Base-by-base conservation (phyloP, 176 grass and related monocot genomes). In the Oryza brachyantha region DNA sequence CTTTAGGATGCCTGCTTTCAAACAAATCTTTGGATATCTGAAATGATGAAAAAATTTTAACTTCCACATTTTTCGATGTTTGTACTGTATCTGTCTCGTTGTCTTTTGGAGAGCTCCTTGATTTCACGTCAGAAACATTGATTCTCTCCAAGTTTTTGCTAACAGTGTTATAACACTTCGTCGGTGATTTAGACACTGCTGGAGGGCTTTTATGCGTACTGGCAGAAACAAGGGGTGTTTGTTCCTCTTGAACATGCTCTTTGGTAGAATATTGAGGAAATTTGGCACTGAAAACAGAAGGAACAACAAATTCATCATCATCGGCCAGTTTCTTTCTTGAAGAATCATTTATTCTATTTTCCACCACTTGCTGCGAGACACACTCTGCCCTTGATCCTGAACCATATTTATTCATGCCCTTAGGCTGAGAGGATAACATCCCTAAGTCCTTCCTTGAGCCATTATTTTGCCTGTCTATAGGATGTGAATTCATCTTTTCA, bases 261-360 rank as follows among this genome's bases (percentile, higher is more conserved):
- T 70, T 76, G 54, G 70, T 69, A 5, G 64, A 57, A 64, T 79
- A 71, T 35, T 54, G 86, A 28, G 70, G 69, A 9, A 63, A 12
- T 32, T 76, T 76, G 40, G 86, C 52, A 68, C 57, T 80, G 28
- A 87, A 76, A 43, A 93, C 55, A 0, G 91, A 87, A 59, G 88
- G 91, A 72, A 91, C 94, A 3, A 9, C 83, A 72, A 89, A 93
- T 84, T 97, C 91, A 75, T 97, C 91, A 39, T 84, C 84, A 3
- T 93, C 72, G 12, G 77, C 43, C 72, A 84, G 74, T 42, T 81
- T 80, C 64, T 83, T 89, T 29, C 67, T 52, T 8, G 61, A 64
- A 64, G 72, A 81, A 70, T 12, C 74, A 39, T 78, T 89, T 4
- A 21, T 12, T 68, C 8, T 74, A 1, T 45, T 69, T 42, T 81